Evolutionary conservation across 2,329 filamentous ascomycete genomes (phyloP), one percentile per base, ranked within the genome.

Genomic region (Phaeosphaeriaceae sp.): DNA sequence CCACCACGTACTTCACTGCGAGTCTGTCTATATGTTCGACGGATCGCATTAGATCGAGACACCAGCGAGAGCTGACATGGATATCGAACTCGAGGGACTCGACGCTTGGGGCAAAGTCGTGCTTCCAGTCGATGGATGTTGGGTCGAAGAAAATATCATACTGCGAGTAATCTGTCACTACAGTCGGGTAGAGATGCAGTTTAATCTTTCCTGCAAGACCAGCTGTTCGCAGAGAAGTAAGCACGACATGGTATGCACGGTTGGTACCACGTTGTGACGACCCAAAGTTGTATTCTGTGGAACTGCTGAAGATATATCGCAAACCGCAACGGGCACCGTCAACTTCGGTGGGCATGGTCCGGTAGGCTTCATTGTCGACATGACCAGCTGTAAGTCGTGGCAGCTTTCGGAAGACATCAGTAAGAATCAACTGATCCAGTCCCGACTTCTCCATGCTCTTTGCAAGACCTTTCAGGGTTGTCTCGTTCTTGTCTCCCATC

Each of bases 381-480:
- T n/a, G n/a, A n/a, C n/a, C n/a, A n/a, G n/a, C n/a, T n/a, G n/a
- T n/a, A n/a, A n/a, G n/a, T n/a, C n/a, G n/a, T 19, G 13, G 7
- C 4, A 46, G 20, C 7, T 22, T 6, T 25, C 25, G 21, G 21
- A 57, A 49, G 1, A 20, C 49, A 17, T 53, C 53, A 7, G 24
- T 22, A 7, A 60, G 27, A 2, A 56, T 48, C 0, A 53, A 17
- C 13, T 3, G 1, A 19, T 56, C 57, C n/a, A 53, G 13, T 13
- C 53, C 52, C 15, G 57, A 59, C 10, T 42, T 19, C 11, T 50
- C 24, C 13, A 59, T 42, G 47, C 57, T 50, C 1, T n/a, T n/a
- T n/a, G n/a, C n/a, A n/a, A n/a, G n/a, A n/a, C n/a, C n/a, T n/a
- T n/a, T n/a, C n/a, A n/a, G n/a, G n/a, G n/a, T n/a, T n/a, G n/a